Base-by-base conservation (phyloP, 805 yeast genomes). In the Schwanniomyces vanrijiae region DNA sequence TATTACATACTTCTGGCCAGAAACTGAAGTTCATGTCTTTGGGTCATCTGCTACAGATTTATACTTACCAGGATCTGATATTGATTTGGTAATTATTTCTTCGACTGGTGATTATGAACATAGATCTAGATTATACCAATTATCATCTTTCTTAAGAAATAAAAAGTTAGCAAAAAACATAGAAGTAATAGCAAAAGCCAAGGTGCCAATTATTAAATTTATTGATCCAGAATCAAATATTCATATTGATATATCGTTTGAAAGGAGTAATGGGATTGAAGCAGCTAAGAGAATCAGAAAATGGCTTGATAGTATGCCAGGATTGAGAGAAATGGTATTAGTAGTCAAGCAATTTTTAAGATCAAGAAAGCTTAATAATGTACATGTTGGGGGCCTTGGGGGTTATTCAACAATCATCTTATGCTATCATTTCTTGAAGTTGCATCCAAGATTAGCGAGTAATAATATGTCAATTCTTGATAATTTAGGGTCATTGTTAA, bases 31-130 rank as follows among this genome's bases (percentile, higher is more conserved):
- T 4, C 84, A 84, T 51, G 96, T 91, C 6, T 92, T 94, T 71
- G 99, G 99, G 0, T 91, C 97, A 0, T 88, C 81, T 64, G 96
- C 98, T 0, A 91, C 97, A 0, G 97, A 91, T 60, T 70, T 92
- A 50, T 92, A 90, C 60, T 73, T 92, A 14, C 98, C 98, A 0
- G 96, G 96, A 1, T 89, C 97, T 0, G 99, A 92, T 73, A 90
- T 92, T 26, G 99, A 92, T 65, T 84, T 94, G 83, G 97, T 91
- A 39, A 80, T 92, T 20, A 73, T 84, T 3, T 86, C 96, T 19
- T 66, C 75, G 14, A 66, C 71, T 11, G 83, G 84, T 2, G 78
- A 75, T 51, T 76, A 80, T 55, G 90, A 81, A 56, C 79, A 77
- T 48, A 79, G 88, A 59, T 75, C 82, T n/a, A 71, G 80, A 20